A percentile compares a stretch with the other conserved stretches of the same genome.
Evolutionary conservation across 345 rosid species (phyloP).

Genomic region (Lenwebbia sp.): DNA sequence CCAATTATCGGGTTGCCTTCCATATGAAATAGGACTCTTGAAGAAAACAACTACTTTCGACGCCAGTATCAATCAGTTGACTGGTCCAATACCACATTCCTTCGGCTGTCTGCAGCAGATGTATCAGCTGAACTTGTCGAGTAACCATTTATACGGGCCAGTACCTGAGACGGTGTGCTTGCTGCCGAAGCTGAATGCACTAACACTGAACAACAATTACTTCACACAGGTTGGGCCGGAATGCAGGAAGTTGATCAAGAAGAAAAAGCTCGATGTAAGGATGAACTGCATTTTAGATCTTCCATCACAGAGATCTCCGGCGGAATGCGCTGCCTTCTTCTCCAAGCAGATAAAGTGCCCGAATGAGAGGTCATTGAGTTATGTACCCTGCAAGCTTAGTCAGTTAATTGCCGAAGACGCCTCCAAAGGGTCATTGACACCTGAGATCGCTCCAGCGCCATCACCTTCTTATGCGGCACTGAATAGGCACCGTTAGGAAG

Average conservation of each 20-base stretch:
- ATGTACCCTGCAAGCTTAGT: slow-evolving; percentile 23
- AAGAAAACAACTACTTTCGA: slow-evolving; percentile 23
- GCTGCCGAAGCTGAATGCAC: slow-evolving; percentile 18
- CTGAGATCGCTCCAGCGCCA: not conserved
- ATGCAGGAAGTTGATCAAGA: slow-evolving; percentile 23
- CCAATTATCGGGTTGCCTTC: slow-evolving; percentile 36
- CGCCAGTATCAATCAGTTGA: slow-evolving; percentile 25
- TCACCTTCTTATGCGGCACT: slow-evolving; percentile 9
- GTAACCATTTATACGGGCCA: slow-evolving; percentile 25
- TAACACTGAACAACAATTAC: slow-evolving; percentile 32
- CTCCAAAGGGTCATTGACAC: not conserved
- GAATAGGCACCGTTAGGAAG: not conserved
- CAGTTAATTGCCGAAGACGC: not conserved
- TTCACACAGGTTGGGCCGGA: slow-evolving; percentile 46
- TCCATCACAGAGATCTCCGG: slow-evolving; percentile 24
- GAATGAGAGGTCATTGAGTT: slow-evolving; percentile 2
- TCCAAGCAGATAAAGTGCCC: slow-evolving; percentile 4
- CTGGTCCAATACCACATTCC: slow-evolving; percentile 47
- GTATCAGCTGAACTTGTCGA: slow-evolving; percentile 20
- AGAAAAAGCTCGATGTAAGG: slow-evolving; percentile 22
- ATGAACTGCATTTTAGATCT: slow-evolving; percentile 49
- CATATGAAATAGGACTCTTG: slow-evolving; percentile 40
- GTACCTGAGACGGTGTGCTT: slow-evolving; percentile 42
- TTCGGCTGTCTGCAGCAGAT: slow-evolving; percentile 38
- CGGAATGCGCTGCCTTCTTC: slow-evolving; percentile 26